These are phyloP conservation scores for Schoenoplectus tabernaemontani DNA, from an alignment of 202 grass and related monocot genomes.

Conservation along the genomic window DNA sequence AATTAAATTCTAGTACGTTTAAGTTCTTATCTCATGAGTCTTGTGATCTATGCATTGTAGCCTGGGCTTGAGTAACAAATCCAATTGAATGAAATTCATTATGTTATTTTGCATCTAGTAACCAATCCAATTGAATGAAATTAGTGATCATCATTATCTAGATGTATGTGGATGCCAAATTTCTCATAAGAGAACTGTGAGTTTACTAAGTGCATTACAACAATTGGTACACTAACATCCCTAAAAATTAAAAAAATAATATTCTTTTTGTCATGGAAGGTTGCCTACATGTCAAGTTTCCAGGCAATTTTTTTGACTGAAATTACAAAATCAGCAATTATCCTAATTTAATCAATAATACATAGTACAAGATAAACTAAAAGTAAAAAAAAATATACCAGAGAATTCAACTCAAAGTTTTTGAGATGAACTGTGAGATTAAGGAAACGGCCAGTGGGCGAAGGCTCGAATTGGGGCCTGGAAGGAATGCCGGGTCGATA, in stretches of 20 bases:
- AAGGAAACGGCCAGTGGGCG: conserved; percentile 3
- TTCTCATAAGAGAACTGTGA: neutral
- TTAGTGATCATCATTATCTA: neutral
- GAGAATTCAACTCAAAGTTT: conserved; percentile 30
- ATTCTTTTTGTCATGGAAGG: neutral
- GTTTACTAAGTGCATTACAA: neutral
- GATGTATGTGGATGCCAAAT: neutral
- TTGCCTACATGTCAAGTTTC: neutral
- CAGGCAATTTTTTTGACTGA: neutral
- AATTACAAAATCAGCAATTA: neutral
- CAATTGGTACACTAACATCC: neutral
- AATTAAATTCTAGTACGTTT: neutral
- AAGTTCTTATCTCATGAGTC: neutral
- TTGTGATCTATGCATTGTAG: neutral
- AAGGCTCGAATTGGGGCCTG: conserved; percentile 11
- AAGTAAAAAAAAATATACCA: conserved; percentile 18
- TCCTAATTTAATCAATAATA: neutral
- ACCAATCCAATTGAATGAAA: no score
- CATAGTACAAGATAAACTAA: neutral
- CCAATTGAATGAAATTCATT: neutral
- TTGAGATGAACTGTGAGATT: conserved; percentile 26
- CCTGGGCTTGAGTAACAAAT: neutral
- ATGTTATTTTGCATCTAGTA: no score
- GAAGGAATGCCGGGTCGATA: neutral
- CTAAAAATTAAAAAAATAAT: neutral